These are phyloP conservation scores for Trichoderma asperelloides DNA, from an alignment of 495 filamentous ascomycete genomes.

Conservation along the genomic window DNA sequence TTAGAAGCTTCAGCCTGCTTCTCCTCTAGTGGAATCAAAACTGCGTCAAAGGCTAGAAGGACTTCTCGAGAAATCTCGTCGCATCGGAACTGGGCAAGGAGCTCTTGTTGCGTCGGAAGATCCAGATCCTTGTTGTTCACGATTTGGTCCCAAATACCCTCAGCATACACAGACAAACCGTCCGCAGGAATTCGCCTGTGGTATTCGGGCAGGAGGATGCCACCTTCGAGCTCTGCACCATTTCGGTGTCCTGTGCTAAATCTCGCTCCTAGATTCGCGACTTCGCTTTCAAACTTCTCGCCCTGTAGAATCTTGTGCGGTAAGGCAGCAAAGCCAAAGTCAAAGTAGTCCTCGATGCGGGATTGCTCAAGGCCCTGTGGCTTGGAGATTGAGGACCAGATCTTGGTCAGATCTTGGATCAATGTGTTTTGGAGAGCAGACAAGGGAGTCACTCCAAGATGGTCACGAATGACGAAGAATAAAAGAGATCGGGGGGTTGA, in stretches of 20 bases:
- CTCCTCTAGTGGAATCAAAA: conserved; percentile 77
- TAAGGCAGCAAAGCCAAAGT: conserved; percentile 91
- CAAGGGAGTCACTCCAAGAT: conserved; percentile 83
- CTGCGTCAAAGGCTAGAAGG: conserved; percentile 70
- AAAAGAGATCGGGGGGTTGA: conserved; percentile 85
- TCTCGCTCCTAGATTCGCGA: conserved; percentile 66
- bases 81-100: conserved; percentile 93
- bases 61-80: conserved; percentile 91
- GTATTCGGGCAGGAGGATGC: conserved; percentile 87
- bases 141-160: conserved; percentile 96
- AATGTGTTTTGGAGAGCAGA: conserved; percentile 81
- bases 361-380: conserved; percentile 81
- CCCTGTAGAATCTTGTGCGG: conserved; percentile 96
- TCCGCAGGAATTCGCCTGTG: conserved; percentile 93
- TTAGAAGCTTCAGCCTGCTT: conserved; percentile 65
- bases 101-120: conserved; percentile 90
- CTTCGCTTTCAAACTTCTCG: conserved; percentile 78
- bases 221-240: conserved; percentile 59
- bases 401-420: conserved; percentile 77
- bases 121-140: conserved; percentile 97
- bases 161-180: conserved; percentile 85
- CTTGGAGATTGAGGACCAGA: conserved; percentile 89
- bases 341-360: conserved; percentile 91
- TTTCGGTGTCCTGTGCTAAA: conserved; percentile 68
- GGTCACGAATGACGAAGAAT: conserved; percentile 97